Percentiles rank a stretch among this genome's conserved stretches.
Conservation (phyloP, 1,284 basidiomycete species). For the Cutaneotrichosporon arboriforme region DNA sequence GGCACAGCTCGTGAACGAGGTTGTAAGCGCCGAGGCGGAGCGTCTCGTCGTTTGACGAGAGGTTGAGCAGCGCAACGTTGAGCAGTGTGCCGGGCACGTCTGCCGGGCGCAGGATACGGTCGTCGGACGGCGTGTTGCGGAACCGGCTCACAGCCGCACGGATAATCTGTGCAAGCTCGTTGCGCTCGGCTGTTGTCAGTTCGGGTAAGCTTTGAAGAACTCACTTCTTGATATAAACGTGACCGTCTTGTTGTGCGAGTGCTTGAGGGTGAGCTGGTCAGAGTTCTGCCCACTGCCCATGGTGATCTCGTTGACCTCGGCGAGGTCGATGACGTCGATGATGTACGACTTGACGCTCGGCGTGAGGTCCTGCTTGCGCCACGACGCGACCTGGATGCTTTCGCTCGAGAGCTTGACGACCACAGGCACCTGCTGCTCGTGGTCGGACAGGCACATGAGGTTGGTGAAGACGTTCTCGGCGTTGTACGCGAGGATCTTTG, state of each 20-base stretch:
- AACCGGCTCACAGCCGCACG: slow-evolving; percentile 32
- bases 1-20: slow-evolving; percentile 68
- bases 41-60: slow-evolving; percentile 65
- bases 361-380: slow-evolving; percentile 39
- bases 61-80: slow-evolving; percentile 71
- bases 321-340: slow-evolving; percentile 39
- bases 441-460: slow-evolving; percentile 34
- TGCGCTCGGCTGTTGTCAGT: slow-evolving; percentile 55
- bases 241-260: slow-evolving; percentile 45
- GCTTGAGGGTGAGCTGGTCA: slow-evolving; percentile 72
- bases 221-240: slow-evolving; percentile 37
- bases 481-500: slow-evolving; percentile 38
- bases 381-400: slow-evolving; percentile 42
- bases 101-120: slow-evolving; percentile 67
- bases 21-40: slow-evolving; percentile 72
- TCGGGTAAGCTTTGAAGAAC: slow-evolving; percentile 4
- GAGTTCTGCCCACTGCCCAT: slow-evolving; percentile 67
- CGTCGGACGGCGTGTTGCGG: slow-evolving; percentile 53
- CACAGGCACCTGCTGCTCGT: slow-evolving; percentile 43
- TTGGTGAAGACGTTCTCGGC: slow-evolving; percentile 44
- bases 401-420: slow-evolving; percentile 42
- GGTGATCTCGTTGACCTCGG: slow-evolving; percentile 76
- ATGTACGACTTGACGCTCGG: slow-evolving; percentile 37
- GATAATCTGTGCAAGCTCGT: slow-evolving; percentile 57
- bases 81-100: slow-evolving; percentile 77